A percentile compares a stretch with the other conserved stretches of the same genome.
phyloP scores from a whole-genome alignment of 768 basidiomycete species.

The Amanita rimosa region DNA sequence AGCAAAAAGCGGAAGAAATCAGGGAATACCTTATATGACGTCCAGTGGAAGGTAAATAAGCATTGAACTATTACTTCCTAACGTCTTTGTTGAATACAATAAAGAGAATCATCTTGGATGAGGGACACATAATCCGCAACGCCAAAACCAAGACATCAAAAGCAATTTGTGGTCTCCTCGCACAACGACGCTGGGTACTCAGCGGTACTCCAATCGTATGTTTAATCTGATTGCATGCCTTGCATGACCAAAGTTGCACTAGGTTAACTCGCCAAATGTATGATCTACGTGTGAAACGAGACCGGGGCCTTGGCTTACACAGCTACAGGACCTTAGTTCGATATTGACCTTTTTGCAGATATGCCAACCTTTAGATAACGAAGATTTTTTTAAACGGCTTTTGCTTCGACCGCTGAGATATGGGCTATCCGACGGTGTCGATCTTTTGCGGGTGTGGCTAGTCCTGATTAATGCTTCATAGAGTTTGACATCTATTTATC shows the following conservation, averaged over 20 bases:
- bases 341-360: constrained; percentile 75
- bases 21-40: constrained; percentile 46
- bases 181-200: constrained; percentile 70
- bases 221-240: constrained; percentile 6
- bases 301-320: not conserved
- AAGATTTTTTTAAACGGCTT: constrained; percentile 71
- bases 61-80: not conserved
- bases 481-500: constrained; percentile 1
- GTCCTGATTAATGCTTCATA: constrained; percentile 2
- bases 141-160: constrained; percentile 76
- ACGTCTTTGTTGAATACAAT: not conserved
- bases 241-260: constrained; percentile 2
- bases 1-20: constrained; percentile 55
- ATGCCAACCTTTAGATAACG: constrained; percentile 77
- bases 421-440: constrained; percentile 55
- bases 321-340: constrained; percentile 72
- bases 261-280: constrained; percentile 77
- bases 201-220: constrained; percentile 87
- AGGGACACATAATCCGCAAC: constrained; percentile 84
- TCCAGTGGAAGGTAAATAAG: constrained; percentile 68
- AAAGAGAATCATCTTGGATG: constrained; percentile 75
- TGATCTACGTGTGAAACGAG: not conserved
- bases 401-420: constrained; percentile 69
- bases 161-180: constrained; percentile 50
- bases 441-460: constrained; percentile 53